These are phyloP conservation scores for Xerocomus brunneocitrinus DNA, from an alignment of 768 basidiomycete species.

Conservation along the genomic window DNA sequence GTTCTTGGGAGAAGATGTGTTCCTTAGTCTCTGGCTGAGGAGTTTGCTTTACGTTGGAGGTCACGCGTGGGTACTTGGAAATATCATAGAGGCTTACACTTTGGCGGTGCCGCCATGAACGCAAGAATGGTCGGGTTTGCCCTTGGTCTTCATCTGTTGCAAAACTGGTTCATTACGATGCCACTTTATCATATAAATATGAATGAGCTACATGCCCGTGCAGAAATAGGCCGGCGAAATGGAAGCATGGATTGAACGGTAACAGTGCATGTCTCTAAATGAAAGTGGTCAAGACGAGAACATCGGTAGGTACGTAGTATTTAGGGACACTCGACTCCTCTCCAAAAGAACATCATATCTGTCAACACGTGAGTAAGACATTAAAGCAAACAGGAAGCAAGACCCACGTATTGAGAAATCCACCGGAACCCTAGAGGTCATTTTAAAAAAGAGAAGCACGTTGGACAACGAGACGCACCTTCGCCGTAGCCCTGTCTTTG, in stretches of 20 bases:
- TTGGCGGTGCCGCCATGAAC: not conserved
- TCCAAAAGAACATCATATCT: constrained; percentile 22
- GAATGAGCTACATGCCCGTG: constrained; percentile 15
- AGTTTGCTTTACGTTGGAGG: constrained; percentile 69
- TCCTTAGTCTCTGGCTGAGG: constrained; percentile 70
- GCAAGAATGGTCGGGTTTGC: not conserved
- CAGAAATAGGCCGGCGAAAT: constrained; percentile 6
- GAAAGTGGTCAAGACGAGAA: constrained; percentile 12
- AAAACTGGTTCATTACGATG: not conserved
- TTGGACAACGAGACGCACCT: constrained; percentile 42
- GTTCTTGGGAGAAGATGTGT: constrained; percentile 75
- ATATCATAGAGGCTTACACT: constrained; percentile 51
- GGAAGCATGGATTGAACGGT: constrained; percentile 16
- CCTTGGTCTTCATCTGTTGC: not conserved
- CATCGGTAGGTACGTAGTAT: constrained; percentile 24
- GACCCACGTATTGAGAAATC: constrained; percentile 91
- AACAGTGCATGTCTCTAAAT: constrained; percentile 9
- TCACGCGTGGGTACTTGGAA: constrained; percentile 76
- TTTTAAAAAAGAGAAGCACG: constrained; percentile 4
- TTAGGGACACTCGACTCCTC: constrained; percentile 4
- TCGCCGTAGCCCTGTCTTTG: constrained; percentile 98
- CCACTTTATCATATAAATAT: constrained; percentile 13
- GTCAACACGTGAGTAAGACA: constrained; percentile 6
- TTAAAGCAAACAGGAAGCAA: not conserved
- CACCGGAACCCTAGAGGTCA: constrained; percentile 73